A percentile compares a stretch with the other conserved stretches of the same genome.
Evolutionary conservation across 805 yeast species (phyloP).

Genomic region (Lipomyces yamanashiensis): DNA sequence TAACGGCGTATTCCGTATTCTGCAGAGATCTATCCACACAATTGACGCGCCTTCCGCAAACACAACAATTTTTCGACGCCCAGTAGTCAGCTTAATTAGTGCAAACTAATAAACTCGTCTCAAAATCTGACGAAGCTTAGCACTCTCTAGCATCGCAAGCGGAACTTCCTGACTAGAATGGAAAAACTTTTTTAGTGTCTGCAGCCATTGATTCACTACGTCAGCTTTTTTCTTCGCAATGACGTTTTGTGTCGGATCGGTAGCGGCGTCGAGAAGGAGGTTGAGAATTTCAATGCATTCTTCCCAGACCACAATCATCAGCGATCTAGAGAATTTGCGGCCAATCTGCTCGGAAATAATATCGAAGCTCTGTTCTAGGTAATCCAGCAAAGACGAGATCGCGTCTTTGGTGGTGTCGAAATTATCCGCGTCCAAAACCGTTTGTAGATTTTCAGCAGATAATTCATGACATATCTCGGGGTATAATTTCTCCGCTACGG

Average conservation of each 20-base stretch:
- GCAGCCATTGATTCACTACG: conserved; percentile 17
- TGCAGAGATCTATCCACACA: background rate
- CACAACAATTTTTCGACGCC: background rate
- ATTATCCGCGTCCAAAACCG: background rate
- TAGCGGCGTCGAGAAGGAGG: conserved; percentile 6
- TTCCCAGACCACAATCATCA: conserved; percentile 10
- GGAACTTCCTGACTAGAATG: conserved; percentile 10
- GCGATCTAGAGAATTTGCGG: background rate
- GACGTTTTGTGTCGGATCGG: conserved; percentile 3
- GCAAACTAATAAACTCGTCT: conserved; percentile 3
- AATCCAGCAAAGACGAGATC: conserved; percentile 6
- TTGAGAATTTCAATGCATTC: conserved; percentile 11
- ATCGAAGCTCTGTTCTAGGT: conserved; percentile 3
- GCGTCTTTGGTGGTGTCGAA: conserved; percentile 11
- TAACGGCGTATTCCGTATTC: too few species aligned
- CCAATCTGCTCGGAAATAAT: conserved; percentile 4
- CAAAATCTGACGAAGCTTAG: conserved; percentile 7
- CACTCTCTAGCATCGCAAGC: conserved; percentile 17
- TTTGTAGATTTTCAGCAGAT: conserved; percentile 1
- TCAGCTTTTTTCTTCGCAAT: conserved; percentile 9
- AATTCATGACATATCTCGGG: background rate
- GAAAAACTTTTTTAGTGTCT: conserved; percentile 13
- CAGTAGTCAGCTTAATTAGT: background rate
- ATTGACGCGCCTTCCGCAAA: background rate
- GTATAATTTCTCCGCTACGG: background rate